Evolutionary conservation across 2,329 filamentous ascomycete genomes (phyloP), one percentile per base, ranked within the genome.

Genomic region (Dendrostoma leiphaemia): DNA sequence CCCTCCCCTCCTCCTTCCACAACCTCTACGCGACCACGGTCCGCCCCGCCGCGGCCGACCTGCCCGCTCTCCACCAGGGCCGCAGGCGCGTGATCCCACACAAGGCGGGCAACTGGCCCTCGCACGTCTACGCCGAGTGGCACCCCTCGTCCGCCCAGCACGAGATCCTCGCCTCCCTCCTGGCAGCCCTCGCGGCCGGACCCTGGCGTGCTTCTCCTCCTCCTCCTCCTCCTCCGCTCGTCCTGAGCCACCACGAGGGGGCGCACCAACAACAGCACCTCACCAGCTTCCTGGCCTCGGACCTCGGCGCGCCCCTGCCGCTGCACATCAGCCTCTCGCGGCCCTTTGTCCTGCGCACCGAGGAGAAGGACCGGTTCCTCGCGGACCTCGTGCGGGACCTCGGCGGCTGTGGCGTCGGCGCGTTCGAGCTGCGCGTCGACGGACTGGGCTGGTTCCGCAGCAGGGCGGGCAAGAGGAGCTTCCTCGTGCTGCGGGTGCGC

Each of bases 91-190:
- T 87, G 54, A 89, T 85, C 46, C 92, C 93, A 23, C 94, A 99
- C 71, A 77, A 93, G 24, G 83, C 85, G 56, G 94, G 94, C 57
- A 90, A 91, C 69, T 99, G 94, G 94, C 91, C 93, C 1, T 91
- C 86, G 31, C 93, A 97, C 71, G 68, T 97, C 43, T 97, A 96
- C 69, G 77, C 96, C 53, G 93, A 97, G 74, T 99, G 94, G 84
- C 76, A 79, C 66, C 84, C 84, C 15, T 67, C 71, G 2, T 61
- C 68, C 13, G 43, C 65, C 41, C 76, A 86, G 59, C 76, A 80
- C 61, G 62, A 64, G 2, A 60, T 73, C 1, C 74, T 90, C 53
- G 66, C 64, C 15, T 57, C 60, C 6, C 70, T 83, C 35, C 70
- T 81, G 32, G 57, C 65, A 24, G 63, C 62, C 7, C 69, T 79